Conservation (phyloP, 2,329 filamentous ascomycete species). For the Hymenoscyphus scutula region DNA sequence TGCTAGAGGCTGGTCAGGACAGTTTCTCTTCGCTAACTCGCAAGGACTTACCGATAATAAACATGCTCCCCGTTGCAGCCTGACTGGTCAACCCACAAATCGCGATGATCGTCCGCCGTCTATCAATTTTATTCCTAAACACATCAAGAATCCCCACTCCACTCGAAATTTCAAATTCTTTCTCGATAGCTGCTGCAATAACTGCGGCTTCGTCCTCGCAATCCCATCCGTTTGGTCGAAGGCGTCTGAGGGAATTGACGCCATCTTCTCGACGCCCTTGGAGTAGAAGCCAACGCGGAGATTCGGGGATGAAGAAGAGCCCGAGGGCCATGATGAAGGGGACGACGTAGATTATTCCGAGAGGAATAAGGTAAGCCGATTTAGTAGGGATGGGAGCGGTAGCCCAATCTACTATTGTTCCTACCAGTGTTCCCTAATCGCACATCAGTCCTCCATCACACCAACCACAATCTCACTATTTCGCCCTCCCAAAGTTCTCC, state of each 20-base stretch:
- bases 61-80: conserved; percentile 54
- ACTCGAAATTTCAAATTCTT: conserved; percentile 30
- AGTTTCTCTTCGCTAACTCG: neutral
- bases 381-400: conserved; percentile 32
- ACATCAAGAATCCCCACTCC: conserved; percentile 43
- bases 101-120: conserved; percentile 48
- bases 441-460: neutral
- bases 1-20: conserved; percentile 35
- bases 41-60: conserved; percentile 46
- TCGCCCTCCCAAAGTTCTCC: no score
- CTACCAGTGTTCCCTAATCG: conserved; percentile 42
- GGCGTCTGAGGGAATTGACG: conserved; percentile 30
- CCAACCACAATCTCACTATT: neutral
- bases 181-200: conserved; percentile 33
- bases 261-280: conserved; percentile 28
- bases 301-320: conserved; percentile 59
- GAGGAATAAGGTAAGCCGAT: conserved; percentile 38
- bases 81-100: conserved; percentile 49
- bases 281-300: conserved; percentile 47
- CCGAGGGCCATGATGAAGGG: conserved; percentile 48
- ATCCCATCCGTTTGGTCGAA: conserved; percentile 33
- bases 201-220: conserved; percentile 34
- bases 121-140: conserved; percentile 50
- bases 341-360: conserved; percentile 32
- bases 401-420: conserved; percentile 51